Base-by-base conservation (phyloP, 2,329 filamentous ascomycete species). In the Byssothecium circinans region DNA sequence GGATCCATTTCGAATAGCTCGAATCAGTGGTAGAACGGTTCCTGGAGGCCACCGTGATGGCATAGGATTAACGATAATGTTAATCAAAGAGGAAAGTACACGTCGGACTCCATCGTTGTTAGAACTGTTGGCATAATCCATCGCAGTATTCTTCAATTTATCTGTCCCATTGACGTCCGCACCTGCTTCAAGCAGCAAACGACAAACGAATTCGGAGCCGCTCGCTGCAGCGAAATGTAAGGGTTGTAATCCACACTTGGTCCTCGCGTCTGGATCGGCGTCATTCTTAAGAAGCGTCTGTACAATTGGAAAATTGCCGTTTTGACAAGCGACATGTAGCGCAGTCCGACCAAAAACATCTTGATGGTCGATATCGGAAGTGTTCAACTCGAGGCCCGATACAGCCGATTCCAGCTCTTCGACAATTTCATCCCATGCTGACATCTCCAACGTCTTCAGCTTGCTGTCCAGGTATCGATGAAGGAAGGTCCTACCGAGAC, bases 241-340 rank as follows among this genome's bases (percentile, higher is more conserved):
- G 2, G 43, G 34, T n/a, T 14, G 22, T 2, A 33, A 2, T 34
- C 34, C 35, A 15, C 11, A 20, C 2, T n/a, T 17, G 6, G 18
- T 6, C 17, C 3, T 8, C 11, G 29, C n/a, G 8, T 6, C 19
- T 23, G 43, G 27, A 20, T 45, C 18, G 3, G 27, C 43, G 7
- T 19, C 36, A 6, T 25, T 17, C n/a, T 27, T 12, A n/a, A 46
- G 29, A 11, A 46, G 27, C 15, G 15, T 19, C 37, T 25, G 1
- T 19, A 33, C 43, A 8, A 40, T 10, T 7, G 35, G 25, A n/a
- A 10, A 20, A 4, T 25, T 17, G 2, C 30, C 37, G 14, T 35
- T 46, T 14, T 27, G 29, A 36, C 43, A 46, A 8, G 36, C 43
- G 18, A 46, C n/a, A 14, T 46, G 37, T 36, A 46, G 41, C 18